Percentiles rank a stretch among this genome's conserved stretches.
phyloP scores from a whole-genome alignment of 2,329 filamentous ascomycete species.

The Zalaria obscura region DNA sequence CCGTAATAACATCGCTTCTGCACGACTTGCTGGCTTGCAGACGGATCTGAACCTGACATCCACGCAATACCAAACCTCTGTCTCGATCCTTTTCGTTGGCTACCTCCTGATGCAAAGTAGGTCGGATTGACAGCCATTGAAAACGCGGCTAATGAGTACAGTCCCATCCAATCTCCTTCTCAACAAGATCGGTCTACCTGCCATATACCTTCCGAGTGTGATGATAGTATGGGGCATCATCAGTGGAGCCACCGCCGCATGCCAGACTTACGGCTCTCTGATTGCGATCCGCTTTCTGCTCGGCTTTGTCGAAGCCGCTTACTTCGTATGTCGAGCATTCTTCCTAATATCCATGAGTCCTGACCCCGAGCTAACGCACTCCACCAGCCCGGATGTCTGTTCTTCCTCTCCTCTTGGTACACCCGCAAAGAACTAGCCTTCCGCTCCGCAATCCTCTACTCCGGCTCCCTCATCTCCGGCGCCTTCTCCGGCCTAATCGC shows the following conservation, averaged over 20 bases:
- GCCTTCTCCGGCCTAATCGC: slow-evolving; percentile 42
- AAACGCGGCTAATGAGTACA: too few species aligned
- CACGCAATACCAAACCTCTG: slow-evolving; percentile 29
- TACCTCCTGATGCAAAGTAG: slow-evolving; percentile 18
- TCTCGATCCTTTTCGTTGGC: slow-evolving; percentile 29
- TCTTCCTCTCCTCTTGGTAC: slow-evolving; percentile 39
- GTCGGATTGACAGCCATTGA: neutral
- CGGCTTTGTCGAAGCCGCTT: slow-evolving; percentile 32
- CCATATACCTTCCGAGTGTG: slow-evolving; percentile 15
- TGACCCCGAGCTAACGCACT: slow-evolving; percentile 6
- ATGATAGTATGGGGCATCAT: slow-evolving; percentile 23
- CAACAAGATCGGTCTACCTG: slow-evolving; percentile 19
- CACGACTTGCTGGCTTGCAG: slow-evolving; percentile 41
- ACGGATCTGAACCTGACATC: slow-evolving; percentile 29
- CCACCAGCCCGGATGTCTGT: slow-evolving; percentile 25
- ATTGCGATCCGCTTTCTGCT: slow-evolving; percentile 24
- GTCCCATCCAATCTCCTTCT: slow-evolving; percentile 23
- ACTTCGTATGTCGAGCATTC: slow-evolving; percentile 3
- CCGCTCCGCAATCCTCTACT: slow-evolving; percentile 38
- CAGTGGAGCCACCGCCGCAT: slow-evolving; percentile 17
- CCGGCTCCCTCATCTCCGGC: slow-evolving; percentile 33
- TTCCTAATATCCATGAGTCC: slow-evolving; percentile 3
- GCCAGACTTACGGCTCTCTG: slow-evolving; percentile 20
- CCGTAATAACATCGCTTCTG: slow-evolving; percentile 44
- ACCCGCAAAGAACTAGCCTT: slow-evolving; percentile 37